Evolutionary conservation across 768 basidiomycete species (phyloP).

Genomic region (Tulasnella sp.): DNA sequence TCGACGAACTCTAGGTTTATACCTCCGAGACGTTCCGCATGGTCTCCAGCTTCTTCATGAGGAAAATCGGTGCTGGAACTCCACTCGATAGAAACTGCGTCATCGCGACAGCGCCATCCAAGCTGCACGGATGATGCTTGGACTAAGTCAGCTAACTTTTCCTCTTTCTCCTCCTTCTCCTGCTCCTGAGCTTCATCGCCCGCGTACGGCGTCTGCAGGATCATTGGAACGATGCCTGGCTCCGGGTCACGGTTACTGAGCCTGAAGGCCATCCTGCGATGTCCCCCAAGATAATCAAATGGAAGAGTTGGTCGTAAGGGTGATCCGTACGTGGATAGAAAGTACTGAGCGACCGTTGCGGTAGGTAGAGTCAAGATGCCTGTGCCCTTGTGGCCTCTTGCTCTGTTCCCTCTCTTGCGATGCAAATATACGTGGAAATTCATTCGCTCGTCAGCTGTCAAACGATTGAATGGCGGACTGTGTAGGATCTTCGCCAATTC

Average conservation of each 20-base stretch:
- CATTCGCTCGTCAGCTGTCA: background rate
- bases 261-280: background rate
- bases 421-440: constrained; percentile 12
- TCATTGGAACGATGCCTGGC: background rate
- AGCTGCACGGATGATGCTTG: constrained; percentile 2
- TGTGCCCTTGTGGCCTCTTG: background rate
- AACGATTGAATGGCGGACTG: background rate
- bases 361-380: constrained; percentile 9
- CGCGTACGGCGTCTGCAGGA: constrained; percentile 5
- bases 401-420: background rate
- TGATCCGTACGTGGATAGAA: background rate
- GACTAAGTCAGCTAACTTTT: background rate
- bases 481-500: constrained; percentile 6
- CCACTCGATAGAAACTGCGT: constrained; percentile 13
- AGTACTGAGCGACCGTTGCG: background rate
- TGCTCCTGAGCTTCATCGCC: background rate
- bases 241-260: background rate
- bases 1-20: background rate
- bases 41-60: background rate
- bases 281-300: background rate
- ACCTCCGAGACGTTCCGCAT: background rate
- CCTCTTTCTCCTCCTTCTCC: background rate
- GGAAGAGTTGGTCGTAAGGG: background rate
- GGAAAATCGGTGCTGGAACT: background rate
- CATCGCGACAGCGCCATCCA: constrained; percentile 16